Evolutionary conservation across 2,329 filamentous ascomycete species (phyloP).

Genomic region (Neonectria sp.): DNA sequence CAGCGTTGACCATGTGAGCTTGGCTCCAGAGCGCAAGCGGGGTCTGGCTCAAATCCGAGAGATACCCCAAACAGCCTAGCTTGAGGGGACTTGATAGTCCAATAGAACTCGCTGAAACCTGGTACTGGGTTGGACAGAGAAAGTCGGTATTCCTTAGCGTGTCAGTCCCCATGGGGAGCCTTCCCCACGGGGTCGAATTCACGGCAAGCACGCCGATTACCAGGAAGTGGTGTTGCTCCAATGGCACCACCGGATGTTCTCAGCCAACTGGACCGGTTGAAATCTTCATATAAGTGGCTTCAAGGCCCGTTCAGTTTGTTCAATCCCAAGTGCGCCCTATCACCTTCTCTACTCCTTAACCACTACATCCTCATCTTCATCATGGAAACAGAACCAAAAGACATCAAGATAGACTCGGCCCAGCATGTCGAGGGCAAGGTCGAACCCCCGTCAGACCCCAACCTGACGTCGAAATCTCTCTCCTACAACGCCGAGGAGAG

Average conservation of each 20-base stretch:
- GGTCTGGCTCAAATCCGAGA: too few relatives aligned
- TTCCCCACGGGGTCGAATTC: neutral
- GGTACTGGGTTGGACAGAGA: neutral
- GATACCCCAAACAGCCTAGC: neutral
- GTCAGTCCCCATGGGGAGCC: neutral
- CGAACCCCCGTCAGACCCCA: neutral
- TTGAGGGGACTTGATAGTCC: neutral
- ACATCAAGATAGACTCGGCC: neutral
- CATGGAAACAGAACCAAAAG: neutral
- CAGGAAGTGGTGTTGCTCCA: neutral
- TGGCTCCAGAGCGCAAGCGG: neutral
- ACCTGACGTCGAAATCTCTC: neutral
- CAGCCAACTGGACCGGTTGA: neutral
- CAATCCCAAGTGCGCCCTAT: neutral
- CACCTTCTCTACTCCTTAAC: neutral
- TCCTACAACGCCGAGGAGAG: neutral
- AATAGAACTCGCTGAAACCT: neutral
- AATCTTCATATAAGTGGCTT: neutral
- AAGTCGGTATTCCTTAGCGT: neutral
- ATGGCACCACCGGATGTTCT: neutral
- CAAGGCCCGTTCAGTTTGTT: neutral
- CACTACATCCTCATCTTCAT: neutral
- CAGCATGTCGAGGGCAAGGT: slow-evolving; percentile 5
- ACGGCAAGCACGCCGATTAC: neutral
- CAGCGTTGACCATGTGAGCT: neutral